These are phyloP conservation scores for Clarireedia sp. DNA, from an alignment of 2,329 filamentous ascomycete species.

Conservation along the genomic window DNA sequence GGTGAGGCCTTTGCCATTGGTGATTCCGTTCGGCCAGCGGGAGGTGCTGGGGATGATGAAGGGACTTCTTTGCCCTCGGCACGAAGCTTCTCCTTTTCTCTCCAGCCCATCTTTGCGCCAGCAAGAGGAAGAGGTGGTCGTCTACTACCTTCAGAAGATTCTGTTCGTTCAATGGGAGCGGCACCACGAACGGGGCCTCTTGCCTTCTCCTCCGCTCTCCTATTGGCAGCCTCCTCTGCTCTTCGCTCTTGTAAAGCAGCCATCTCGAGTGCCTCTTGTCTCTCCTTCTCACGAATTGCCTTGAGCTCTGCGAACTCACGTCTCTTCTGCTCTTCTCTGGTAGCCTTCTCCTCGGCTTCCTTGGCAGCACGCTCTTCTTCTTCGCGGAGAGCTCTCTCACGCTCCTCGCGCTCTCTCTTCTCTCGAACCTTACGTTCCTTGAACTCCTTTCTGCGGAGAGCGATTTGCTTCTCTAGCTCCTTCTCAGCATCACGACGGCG, in stretches of 20 bases:
- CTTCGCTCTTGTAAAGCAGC: slow-evolving; percentile 66
- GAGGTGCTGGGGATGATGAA: not conserved
- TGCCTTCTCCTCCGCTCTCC: slow-evolving; percentile 52
- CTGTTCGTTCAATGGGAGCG: slow-evolving; percentile 34
- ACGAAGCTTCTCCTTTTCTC: slow-evolving; percentile 56
- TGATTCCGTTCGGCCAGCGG: slow-evolving; percentile 2
- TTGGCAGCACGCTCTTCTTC: slow-evolving; percentile 73
- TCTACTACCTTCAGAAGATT: slow-evolving; percentile 13
- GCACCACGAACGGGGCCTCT: slow-evolving; percentile 32
- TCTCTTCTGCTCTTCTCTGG: slow-evolving; percentile 72
- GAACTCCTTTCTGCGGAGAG: slow-evolving; percentile 77
- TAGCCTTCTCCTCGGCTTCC: slow-evolving; percentile 80
- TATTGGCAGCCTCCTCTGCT: slow-evolving; percentile 81
- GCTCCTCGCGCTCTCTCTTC: slow-evolving; percentile 76
- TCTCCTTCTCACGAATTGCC: slow-evolving; percentile 57
- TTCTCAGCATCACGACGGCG: slow-evolving; percentile 84
- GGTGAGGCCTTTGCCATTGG: slow-evolving; percentile 11
- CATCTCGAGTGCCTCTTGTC: slow-evolving; percentile 59
- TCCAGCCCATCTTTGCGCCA: slow-evolving; percentile 53
- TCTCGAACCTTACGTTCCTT: slow-evolving; percentile 76
- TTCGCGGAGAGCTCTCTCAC: slow-evolving; percentile 68
- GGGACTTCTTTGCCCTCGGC: slow-evolving; percentile 23
- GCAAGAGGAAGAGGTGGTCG: slow-evolving; percentile 45
- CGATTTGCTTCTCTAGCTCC: slow-evolving; percentile 88
- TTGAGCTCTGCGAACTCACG: slow-evolving; percentile 59